A percentile compares a stretch with the other conserved stretches of the same genome.
phyloP scores from a whole-genome alignment of 176 grass and related monocot species.

The Paspalum notatum region DNA sequence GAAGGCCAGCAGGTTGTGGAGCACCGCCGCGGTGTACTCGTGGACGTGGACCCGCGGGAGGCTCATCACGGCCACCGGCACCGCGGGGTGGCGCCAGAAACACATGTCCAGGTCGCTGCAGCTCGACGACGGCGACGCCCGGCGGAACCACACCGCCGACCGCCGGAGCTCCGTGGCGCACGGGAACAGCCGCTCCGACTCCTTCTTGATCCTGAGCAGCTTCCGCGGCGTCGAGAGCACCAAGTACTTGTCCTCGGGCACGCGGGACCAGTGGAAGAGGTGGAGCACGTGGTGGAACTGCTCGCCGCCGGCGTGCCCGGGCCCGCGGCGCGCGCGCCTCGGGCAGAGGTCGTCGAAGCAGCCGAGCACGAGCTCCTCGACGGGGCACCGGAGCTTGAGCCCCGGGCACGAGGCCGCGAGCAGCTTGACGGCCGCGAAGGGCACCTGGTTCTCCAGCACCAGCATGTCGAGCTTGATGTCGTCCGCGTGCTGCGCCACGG shows the following conservation, averaged over 20 bases:
- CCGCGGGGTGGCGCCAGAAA: constrained; percentile 38
- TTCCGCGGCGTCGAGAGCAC: constrained; percentile 39
- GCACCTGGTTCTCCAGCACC: constrained; percentile 59
- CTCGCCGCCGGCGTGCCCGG: not conserved
- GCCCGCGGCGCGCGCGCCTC: not conserved
- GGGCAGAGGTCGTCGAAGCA: constrained; percentile 56
- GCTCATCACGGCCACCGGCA: constrained; percentile 45
- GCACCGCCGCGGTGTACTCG: constrained; percentile 43
- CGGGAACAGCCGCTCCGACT: constrained; percentile 48
- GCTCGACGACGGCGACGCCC: not conserved
- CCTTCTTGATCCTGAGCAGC: constrained; percentile 42
- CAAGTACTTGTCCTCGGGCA: constrained; percentile 38
- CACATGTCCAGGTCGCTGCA: constrained; percentile 44
- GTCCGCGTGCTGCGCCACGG: constrained; percentile 45
- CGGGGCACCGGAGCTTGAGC: constrained; percentile 26
- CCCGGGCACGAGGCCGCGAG: constrained; percentile 36
- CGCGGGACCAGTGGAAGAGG: constrained; percentile 59
- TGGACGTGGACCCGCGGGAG: constrained; percentile 43
- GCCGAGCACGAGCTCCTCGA: constrained; percentile 46
- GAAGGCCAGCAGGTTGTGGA: constrained; percentile 53
- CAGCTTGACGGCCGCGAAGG: constrained; percentile 49
- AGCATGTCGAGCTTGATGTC: constrained; percentile 61
- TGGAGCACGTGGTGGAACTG: constrained; percentile 54
- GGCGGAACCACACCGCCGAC: constrained; percentile 47
- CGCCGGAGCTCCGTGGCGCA: constrained; percentile 38